Evolutionary conservation across 148 eudicot species (phyloP).

Genomic region (Heliosperma pusillum): DNA sequence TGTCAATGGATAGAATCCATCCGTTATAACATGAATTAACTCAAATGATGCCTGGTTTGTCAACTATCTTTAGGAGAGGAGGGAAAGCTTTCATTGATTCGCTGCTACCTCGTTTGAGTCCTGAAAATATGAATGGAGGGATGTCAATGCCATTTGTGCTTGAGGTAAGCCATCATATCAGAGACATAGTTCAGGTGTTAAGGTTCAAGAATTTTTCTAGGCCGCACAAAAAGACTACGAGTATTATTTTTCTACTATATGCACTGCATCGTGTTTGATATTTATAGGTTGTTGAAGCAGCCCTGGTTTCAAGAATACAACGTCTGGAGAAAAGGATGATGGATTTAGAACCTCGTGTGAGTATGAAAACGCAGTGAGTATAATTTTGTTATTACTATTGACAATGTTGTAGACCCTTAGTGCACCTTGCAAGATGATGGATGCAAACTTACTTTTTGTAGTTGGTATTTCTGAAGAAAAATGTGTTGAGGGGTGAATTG

Average conservation of each 20-base stretch:
- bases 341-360: conserved; percentile 98
- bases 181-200: neutral
- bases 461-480: neutral
- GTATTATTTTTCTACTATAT: neutral
- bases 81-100: conserved; percentile 96
- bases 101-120: conserved; percentile 76
- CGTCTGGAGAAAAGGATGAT: conserved; percentile 74
- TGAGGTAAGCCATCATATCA: conserved; percentile 48
- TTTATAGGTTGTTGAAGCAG: conserved; percentile 93
- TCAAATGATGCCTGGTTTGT: conserved; percentile 18
- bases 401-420: neutral
- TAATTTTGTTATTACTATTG: conserved; percentile 17
- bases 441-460: conserved; percentile 8
- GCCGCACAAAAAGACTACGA: neutral
- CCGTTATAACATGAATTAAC: conserved; percentile 13
- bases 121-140: conserved; percentile 64
- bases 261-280: neutral
- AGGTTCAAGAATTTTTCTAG: neutral
- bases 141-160: conserved; percentile 83
- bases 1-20: conserved; percentile 5
- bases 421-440: conserved; percentile 3
- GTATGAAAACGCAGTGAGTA: conserved; percentile 70
- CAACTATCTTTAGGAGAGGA: conserved; percentile 51
- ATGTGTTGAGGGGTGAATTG: neutral
- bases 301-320: conserved; percentile 83